A percentile compares a stretch with the other conserved stretches of the same genome.
Evolutionary conservation across 2,329 filamentous ascomycete genomes (phyloP).

Genomic region (Aspergillus quadricinctus): DNA sequence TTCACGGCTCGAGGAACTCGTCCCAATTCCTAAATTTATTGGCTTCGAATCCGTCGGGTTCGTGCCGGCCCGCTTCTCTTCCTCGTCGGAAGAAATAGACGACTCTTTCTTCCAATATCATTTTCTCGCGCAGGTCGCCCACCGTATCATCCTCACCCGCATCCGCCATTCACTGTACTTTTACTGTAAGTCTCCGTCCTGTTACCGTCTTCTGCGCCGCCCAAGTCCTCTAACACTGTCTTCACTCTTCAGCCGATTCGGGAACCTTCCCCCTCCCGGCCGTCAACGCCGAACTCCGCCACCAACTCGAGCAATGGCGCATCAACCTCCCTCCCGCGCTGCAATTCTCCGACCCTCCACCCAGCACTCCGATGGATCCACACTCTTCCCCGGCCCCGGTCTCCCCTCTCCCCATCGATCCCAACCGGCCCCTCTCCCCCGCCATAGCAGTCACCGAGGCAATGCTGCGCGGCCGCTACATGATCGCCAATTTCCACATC

Average conservation of each 20-base stretch:
- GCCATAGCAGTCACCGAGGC: conserved; percentile 34
- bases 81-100: conserved; percentile 39
- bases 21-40: conserved; percentile 52
- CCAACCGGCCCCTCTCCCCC: conserved; percentile 26
- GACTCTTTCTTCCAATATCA: conserved; percentile 55
- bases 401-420: conserved; percentile 15
- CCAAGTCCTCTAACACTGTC: conserved; percentile 1
- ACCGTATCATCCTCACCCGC: conserved; percentile 53
- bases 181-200: conserved; percentile 33
- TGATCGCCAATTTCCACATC: conserved; percentile 40
- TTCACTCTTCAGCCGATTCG: conserved; percentile 31
- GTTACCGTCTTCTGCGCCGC: neutral
- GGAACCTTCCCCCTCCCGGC: conserved; percentile 44
- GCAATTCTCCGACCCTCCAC: conserved; percentile 39
- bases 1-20: conserved; percentile 48
- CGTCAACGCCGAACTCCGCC: conserved; percentile 49
- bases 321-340: conserved; percentile 47
- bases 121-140: conserved; percentile 54
- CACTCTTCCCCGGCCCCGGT: conserved; percentile 17
- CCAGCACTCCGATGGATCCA: conserved; percentile 20
- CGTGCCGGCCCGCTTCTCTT: conserved; percentile 25
- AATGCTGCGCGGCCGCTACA: conserved; percentile 35
- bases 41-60: conserved; percentile 37
- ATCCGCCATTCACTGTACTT: conserved; percentile 50
- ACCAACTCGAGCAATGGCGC: conserved; percentile 55